Evolutionary conservation across 768 basidiomycete genomes (phyloP).

Genomic region (Heimioporus sp.): DNA sequence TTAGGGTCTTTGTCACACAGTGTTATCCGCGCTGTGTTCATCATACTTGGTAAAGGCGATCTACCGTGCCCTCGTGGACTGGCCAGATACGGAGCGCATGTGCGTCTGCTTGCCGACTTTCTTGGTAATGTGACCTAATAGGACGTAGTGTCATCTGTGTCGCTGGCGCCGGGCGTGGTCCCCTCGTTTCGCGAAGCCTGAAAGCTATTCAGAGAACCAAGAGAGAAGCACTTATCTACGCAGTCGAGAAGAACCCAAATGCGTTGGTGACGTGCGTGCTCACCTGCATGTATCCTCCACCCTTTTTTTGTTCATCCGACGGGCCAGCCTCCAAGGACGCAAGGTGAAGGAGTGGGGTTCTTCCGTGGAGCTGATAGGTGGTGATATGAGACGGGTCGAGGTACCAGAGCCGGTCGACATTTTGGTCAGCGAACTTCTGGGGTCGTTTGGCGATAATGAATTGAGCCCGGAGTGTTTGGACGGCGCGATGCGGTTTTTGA

Average conservation of each 20-base stretch:
- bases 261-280: conserved; percentile 89
- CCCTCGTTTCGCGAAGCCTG: conserved; percentile 83
- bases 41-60: conserved; percentile 56
- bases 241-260: conserved; percentile 95
- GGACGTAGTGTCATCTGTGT: conserved; percentile 74
- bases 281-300: conserved; percentile 4
- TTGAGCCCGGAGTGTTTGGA: conserved; percentile 97
- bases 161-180: conserved; percentile 94
- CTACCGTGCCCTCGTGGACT: conserved; percentile 73
- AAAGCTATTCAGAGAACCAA: conserved; percentile 68
- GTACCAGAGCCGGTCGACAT: conserved; percentile 90
- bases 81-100: conserved; percentile 60
- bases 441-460: conserved; percentile 98
- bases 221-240: conserved; percentile 69
- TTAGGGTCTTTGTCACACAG: conserved; percentile 27
- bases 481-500: conserved; percentile 90
- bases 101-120: conserved; percentile 38
- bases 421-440: conserved; percentile 91
- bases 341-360: conserved; percentile 81
- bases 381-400: conserved; percentile 87
- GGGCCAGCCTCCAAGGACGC: conserved; percentile 75
- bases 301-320: conserved; percentile 15
- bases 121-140: conserved; percentile 15
- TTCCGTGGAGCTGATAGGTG: conserved; percentile 79
- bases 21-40: conserved; percentile 7